These are phyloP conservation scores for Aureobasidium melanogenum DNA, from an alignment of 2,329 filamentous ascomycete genomes.

Conservation along the genomic window DNA sequence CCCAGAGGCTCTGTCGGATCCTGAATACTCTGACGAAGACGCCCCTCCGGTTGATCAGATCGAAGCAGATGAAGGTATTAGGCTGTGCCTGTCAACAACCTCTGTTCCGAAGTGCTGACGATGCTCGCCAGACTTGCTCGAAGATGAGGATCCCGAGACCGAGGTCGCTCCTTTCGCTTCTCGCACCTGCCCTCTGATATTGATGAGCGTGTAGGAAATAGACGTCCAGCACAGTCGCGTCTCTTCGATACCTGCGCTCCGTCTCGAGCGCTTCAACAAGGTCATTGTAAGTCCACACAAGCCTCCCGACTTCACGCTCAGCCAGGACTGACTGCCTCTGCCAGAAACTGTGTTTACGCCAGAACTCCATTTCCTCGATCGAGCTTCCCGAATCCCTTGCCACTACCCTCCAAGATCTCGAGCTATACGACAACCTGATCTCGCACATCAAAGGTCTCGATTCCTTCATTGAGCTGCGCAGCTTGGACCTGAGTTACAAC, in stretches of 20 bases:
- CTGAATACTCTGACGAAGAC: conserved; percentile 71
- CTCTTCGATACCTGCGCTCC: conserved; percentile 64
- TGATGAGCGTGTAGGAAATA: conserved; percentile 54
- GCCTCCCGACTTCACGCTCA: not conserved
- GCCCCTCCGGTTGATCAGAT: conserved; percentile 64
- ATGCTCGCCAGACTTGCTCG: conserved; percentile 45
- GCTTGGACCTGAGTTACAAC: conserved; percentile 91
- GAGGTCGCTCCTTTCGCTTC: conserved; percentile 40
- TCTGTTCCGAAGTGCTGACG: not conserved
- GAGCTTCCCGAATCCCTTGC: conserved; percentile 61
- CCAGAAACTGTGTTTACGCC: conserved; percentile 73
- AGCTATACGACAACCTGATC: conserved; percentile 95
- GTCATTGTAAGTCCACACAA: conserved; percentile 8
- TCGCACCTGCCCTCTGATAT: conserved; percentile 32
- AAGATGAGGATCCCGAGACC: conserved; percentile 46
- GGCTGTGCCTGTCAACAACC: not conserved
- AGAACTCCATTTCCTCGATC: conserved; percentile 79
- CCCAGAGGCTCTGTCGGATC: conserved; percentile 73
- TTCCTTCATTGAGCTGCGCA: conserved; percentile 62
- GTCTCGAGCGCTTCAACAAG: conserved; percentile 73
- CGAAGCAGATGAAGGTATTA: conserved; percentile 66
- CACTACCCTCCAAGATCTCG: conserved; percentile 67
- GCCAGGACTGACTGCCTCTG: not conserved
- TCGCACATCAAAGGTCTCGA: conserved; percentile 79
- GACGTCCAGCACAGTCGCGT: conserved; percentile 85